Evolutionary conservation across 306 rosid genomes (phyloP).

Genomic region (Lathyrus sativus): DNA sequence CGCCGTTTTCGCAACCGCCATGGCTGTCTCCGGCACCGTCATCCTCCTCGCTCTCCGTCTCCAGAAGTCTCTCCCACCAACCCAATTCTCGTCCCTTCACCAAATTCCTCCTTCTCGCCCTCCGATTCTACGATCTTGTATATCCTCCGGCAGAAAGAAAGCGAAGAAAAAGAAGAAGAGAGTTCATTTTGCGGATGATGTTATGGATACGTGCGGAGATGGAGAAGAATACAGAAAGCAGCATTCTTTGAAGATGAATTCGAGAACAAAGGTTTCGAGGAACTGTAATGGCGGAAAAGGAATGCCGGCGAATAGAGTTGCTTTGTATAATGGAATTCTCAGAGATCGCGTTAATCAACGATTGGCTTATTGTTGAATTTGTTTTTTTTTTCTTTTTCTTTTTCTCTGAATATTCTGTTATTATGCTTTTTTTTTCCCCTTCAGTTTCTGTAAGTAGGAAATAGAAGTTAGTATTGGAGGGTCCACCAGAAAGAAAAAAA

Average conservation of each 20-base stretch:
- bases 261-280: constrained; percentile 42
- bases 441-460: constrained; percentile 12
- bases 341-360: constrained; percentile 76
- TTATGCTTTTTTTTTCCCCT: constrained; percentile 8
- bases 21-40: constrained; percentile 97
- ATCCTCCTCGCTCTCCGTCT: constrained; percentile 83
- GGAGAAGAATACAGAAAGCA: constrained; percentile 66
- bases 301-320: constrained; percentile 84
- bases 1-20: constrained; percentile 89
- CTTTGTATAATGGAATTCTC: constrained; percentile 85
- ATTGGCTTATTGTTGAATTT: constrained; percentile 58
- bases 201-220: constrained; percentile 65
- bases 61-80: constrained; percentile 50
- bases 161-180: constrained; percentile 56
- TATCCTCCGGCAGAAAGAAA: constrained; percentile 71
- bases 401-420: constrained; percentile 31
- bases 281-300: constrained; percentile 36
- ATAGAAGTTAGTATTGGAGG: constrained; percentile 23
- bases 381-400: not conserved
- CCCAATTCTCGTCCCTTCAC: constrained; percentile 43
- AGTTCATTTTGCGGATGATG: constrained; percentile 85
- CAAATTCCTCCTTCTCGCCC: constrained; percentile 44
- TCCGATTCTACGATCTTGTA: constrained; percentile 73
- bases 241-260: constrained; percentile 31
- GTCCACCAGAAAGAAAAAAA: constrained; percentile 35